A percentile compares a stretch with the other conserved stretches of the same genome.
Conservation (phyloP, 2,329 filamentous ascomycete genomes). For the Onygenales sp. region DNA sequence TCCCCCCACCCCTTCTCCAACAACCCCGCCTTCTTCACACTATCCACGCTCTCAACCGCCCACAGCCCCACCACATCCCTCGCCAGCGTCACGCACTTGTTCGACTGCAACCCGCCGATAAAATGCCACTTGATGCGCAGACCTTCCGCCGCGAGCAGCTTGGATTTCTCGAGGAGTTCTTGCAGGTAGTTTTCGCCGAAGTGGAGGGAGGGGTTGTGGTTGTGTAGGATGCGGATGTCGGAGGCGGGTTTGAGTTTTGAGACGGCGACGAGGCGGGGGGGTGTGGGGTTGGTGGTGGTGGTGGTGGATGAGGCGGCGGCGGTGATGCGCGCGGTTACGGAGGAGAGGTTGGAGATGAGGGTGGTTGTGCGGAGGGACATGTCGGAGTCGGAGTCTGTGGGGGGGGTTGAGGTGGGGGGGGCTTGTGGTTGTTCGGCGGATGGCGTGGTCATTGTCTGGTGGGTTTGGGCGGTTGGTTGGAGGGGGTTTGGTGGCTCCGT, state of each 20-base stretch:
- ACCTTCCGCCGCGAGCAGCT: constrained; percentile 54
- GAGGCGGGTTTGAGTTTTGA: constrained; percentile 92
- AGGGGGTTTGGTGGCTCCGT: too few species aligned
- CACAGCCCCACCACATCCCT: constrained; percentile 77
- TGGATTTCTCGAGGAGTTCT: constrained; percentile 79
- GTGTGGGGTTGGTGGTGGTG: constrained; percentile 9
- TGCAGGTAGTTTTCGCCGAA: constrained; percentile 97
- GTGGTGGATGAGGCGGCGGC: constrained; percentile 34
- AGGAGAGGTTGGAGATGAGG: constrained; percentile 53
- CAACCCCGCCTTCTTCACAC: constrained; percentile 72
- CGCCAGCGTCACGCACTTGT: constrained; percentile 82
- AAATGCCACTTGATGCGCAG: constrained; percentile 80
- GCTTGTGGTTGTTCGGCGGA: not conserved
- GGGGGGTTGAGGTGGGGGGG: not conserved
- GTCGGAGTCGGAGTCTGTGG: not conserved
- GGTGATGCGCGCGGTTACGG: constrained; percentile 50
- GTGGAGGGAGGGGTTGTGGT: constrained; percentile 57
- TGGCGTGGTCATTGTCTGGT: not conserved
- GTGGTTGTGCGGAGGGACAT: constrained; percentile 43
- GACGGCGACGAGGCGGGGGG: constrained; percentile 71
- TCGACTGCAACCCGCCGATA: constrained; percentile 87
- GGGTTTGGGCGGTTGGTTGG: not conserved
- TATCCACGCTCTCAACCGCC: constrained; percentile 86
- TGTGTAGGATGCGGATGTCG: constrained; percentile 78
- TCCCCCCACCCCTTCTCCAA: constrained; percentile 67